These are phyloP conservation scores for Nephelium lappaceum DNA, from an alignment of 345 rosid genomes.

Conservation along the genomic window DNA sequence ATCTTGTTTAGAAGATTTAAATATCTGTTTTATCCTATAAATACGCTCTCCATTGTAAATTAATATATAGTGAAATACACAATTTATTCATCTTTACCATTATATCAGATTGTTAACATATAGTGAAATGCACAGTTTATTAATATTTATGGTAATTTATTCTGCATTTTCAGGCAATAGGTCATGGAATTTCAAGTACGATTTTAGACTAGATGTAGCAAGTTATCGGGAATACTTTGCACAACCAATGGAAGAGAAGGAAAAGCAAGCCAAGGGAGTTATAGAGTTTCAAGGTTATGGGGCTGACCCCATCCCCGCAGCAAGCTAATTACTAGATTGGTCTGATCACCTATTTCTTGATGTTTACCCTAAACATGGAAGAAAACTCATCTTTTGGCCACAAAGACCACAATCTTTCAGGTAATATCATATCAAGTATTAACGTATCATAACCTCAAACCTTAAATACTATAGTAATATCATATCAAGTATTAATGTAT, in stretches of 20 bases:
- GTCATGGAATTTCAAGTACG: constrained; percentile 49
- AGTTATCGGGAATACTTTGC: constrained; percentile 43
- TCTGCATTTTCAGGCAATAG: constrained; percentile 42
- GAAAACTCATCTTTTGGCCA: constrained; percentile 47
- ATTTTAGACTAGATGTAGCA: constrained; percentile 40
- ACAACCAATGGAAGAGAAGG: constrained; percentile 52
- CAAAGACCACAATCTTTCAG: constrained; percentile 48
- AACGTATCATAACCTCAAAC: too few species aligned
- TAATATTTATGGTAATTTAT: neutral
- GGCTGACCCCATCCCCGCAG: constrained; percentile 48
- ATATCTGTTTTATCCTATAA: too few species aligned
- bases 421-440: constrained; percentile 18
- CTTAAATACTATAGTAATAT: too few species aligned
- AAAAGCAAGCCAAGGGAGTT: constrained; percentile 42
- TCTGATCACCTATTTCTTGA: constrained; percentile 50
- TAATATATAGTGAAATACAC: too few species aligned
- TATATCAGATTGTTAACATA: too few species aligned
- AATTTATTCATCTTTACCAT: too few species aligned
- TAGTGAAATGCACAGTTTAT: too few species aligned
- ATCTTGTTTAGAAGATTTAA: too few species aligned
- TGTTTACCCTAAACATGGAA: constrained; percentile 37
- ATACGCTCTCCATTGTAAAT: too few species aligned
- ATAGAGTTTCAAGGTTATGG: constrained; percentile 58
- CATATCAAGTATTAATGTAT: too few species aligned
- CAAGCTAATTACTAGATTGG: constrained; percentile 56